phyloP scores from a whole-genome alignment of 2,329 filamentous ascomycete genomes.

The Simplicillium aogashimaense region DNA sequence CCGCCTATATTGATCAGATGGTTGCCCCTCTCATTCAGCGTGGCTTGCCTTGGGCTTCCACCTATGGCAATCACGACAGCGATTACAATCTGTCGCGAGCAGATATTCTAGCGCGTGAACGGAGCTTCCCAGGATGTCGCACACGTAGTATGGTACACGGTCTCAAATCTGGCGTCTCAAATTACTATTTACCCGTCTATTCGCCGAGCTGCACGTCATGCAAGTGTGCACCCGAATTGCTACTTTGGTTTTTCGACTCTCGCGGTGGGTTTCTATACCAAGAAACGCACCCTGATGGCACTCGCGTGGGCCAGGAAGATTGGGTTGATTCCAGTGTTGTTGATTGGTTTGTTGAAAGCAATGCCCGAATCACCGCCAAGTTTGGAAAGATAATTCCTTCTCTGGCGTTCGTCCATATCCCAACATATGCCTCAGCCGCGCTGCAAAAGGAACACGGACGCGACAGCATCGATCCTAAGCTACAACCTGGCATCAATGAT shows the following conservation, averaged over 20 bases:
- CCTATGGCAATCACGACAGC: conserved; percentile 64
- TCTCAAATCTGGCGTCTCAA: conserved; percentile 28
- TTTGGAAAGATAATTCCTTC: conserved; percentile 29
- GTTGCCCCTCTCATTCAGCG: conserved; percentile 46
- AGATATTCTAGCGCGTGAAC: conserved; percentile 31
- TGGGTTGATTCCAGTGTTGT: conserved; percentile 37
- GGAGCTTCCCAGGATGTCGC: conserved; percentile 23
- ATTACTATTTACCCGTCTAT: conserved; percentile 38
- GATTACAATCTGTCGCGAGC: conserved; percentile 44
- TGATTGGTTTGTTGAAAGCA: conserved; percentile 30
- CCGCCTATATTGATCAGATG: conserved; percentile 47
- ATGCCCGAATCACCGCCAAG: conserved; percentile 15
- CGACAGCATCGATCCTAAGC: conserved; percentile 22
- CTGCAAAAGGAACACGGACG: conserved; percentile 21
- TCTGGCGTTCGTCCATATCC: conserved; percentile 39
- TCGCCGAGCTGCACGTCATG: conserved; percentile 19
- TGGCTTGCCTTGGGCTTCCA: conserved; percentile 51
- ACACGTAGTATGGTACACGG: conserved; percentile 29
- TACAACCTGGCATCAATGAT: conserved; percentile 34
- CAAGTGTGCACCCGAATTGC: conserved; percentile 25
- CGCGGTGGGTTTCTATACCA: conserved; percentile 46
- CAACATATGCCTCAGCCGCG: conserved; percentile 29
- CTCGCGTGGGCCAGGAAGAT: conserved; percentile 23
- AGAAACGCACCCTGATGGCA: conserved; percentile 17
- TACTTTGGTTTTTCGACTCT: conserved; percentile 68